A percentile compares a stretch with the other conserved stretches of the same genome.
phyloP scores from a whole-genome alignment of 2,329 filamentous ascomycete genomes.

The Sporothrix sp. region DNA sequence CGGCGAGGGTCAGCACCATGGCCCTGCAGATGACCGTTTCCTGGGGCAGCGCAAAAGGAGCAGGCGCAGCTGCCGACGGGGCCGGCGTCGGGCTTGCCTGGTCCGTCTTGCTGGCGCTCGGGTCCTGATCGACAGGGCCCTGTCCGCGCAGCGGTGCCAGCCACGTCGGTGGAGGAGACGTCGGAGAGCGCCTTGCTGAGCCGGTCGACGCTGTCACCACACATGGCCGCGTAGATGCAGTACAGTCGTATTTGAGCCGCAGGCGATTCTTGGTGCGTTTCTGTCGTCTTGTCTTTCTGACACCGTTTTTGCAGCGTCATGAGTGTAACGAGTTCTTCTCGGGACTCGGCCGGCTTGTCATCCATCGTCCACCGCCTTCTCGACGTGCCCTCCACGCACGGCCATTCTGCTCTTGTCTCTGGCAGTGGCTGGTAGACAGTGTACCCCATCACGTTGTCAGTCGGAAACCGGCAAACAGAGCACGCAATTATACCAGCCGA shows the following conservation, averaged over 20 bases:
- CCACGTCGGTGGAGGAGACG: slow-evolving; percentile 1
- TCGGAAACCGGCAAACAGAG: neutral
- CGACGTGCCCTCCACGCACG: neutral
- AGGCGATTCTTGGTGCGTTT: neutral
- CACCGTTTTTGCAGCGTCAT: too few species aligned
- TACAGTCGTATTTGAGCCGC: neutral
- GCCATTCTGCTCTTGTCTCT: neutral
- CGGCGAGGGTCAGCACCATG: slow-evolving; percentile 8
- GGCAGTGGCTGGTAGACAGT: too few species aligned
- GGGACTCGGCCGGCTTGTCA: too few species aligned
- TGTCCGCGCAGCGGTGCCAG: neutral
- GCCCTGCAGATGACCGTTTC: slow-evolving; percentile 4
- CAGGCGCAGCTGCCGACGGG: neutral
- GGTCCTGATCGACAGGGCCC: neutral
- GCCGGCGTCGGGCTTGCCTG: neutral
- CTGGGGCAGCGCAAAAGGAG: neutral
- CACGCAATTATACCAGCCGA: slow-evolving; percentile 1
- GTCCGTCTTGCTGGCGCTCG: neutral
- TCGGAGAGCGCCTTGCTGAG: slow-evolving; percentile 8
- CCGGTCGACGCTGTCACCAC: slow-evolving; percentile 10
- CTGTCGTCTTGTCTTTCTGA: neutral
- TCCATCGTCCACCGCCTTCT: too few species aligned
- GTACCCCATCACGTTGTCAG: neutral
- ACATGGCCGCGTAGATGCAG: neutral
- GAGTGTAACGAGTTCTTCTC: too few species aligned